phyloP scores from a whole-genome alignment of 2,329 filamentous ascomycete species.

The Chaetomium strumarium region DNA sequence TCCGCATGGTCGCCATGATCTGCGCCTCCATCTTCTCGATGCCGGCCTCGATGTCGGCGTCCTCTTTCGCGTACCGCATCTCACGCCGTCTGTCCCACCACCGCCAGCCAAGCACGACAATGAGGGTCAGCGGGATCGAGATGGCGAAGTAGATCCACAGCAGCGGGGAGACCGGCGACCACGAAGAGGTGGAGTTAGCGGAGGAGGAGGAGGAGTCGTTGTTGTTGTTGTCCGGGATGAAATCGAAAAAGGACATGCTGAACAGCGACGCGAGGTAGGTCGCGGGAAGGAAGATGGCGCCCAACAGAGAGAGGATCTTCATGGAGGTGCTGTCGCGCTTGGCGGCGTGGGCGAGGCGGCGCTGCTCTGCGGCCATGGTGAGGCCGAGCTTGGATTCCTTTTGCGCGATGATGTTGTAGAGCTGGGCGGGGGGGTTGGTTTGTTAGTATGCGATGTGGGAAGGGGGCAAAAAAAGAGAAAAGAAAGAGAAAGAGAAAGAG shows the following conservation, averaged over 20 bases:
- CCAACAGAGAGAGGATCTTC: conserved; percentile 60
- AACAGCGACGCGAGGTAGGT: conserved; percentile 59
- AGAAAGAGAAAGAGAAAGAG: not conserved
- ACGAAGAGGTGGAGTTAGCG: not conserved
- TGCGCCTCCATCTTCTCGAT: conserved; percentile 53
- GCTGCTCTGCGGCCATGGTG: conserved; percentile 56
- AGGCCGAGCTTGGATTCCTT: conserved; percentile 59
- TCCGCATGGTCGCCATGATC: conserved; percentile 51
- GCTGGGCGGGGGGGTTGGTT: conserved; percentile 30
- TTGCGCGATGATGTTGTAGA: conserved; percentile 62
- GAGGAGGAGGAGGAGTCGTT: not conserved
- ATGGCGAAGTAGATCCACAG: conserved; percentile 61
- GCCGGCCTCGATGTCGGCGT: conserved; percentile 46
- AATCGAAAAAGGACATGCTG: conserved; percentile 63
- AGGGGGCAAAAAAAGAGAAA: not conserved
- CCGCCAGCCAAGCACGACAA: conserved; percentile 52
- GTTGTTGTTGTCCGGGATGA: conserved; percentile 38
- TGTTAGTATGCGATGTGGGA: not conserved
- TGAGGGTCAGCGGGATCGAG: conserved; percentile 51
- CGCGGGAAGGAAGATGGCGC: conserved; percentile 57
- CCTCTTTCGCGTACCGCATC: conserved; percentile 42
- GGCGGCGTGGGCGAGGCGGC: conserved; percentile 52
- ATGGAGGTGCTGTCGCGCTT: conserved; percentile 59
- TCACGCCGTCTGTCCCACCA: conserved; percentile 48
- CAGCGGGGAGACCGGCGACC: conserved; percentile 41